These are phyloP conservation scores for Fusarium ramigenum DNA, from an alignment of 2,329 filamentous ascomycete species.

Conservation along the genomic window DNA sequence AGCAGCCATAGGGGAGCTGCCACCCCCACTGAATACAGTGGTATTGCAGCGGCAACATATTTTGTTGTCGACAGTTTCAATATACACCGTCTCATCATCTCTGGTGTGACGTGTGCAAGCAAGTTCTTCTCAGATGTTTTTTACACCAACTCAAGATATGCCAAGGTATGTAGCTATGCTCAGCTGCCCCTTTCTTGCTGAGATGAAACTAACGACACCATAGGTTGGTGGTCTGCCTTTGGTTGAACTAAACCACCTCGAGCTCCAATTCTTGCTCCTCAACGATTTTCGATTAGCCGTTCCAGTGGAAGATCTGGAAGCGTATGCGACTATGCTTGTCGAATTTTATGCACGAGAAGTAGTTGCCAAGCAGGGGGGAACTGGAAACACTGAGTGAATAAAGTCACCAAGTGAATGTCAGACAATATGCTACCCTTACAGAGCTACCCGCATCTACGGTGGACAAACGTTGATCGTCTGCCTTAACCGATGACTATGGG, in stretches of 20 bases:
- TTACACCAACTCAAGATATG: constrained; percentile 98
- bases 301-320: constrained; percentile 93
- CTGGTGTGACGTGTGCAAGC: constrained; percentile 96
- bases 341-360: constrained; percentile 97
- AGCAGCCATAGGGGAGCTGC: constrained; percentile 37
- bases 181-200: background rate
- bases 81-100: constrained; percentile 95
- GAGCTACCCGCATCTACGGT: constrained; percentile 5
- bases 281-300: constrained; percentile 97
- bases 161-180: constrained; percentile 75
- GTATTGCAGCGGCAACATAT: constrained; percentile 58
- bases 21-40: constrained; percentile 36
- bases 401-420: background rate
- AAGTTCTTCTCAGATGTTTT: constrained; percentile 99
- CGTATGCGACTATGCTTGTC: constrained; percentile 97
- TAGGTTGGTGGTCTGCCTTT: constrained; percentile 94
- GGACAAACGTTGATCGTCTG: background rate
- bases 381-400: constrained; percentile 32
- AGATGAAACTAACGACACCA: constrained; percentile 14
- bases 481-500: background rate
- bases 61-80: constrained; percentile 99
- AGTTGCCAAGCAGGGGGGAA: constrained; percentile 53
- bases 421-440: background rate
- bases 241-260: constrained; percentile 92
- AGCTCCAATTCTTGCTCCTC: constrained; percentile 92